phyloP scores from a whole-genome alignment of 139 green algal species.

The Chlamydomonas urium region DNA sequence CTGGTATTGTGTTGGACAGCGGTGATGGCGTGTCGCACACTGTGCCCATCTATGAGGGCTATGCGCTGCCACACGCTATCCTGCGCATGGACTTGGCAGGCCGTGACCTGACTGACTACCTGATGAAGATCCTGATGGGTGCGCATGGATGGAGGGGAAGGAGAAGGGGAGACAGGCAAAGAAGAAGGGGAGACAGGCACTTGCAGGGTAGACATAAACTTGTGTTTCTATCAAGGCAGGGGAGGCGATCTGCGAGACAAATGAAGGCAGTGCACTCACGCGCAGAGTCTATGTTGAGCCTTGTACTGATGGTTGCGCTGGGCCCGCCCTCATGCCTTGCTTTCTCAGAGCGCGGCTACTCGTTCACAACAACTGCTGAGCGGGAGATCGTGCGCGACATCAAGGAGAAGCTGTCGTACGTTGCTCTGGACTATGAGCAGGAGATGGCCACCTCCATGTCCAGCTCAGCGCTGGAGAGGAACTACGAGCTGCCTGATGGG shows the following conservation, averaged over 20 bases:
- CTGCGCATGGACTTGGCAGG: constrained; percentile 87
- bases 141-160: too few relatives aligned
- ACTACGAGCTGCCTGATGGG: constrained; percentile 73
- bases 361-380: constrained; percentile 96
- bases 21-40: constrained; percentile 97
- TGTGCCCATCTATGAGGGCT: constrained; percentile 95
- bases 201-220: neutral
- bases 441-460: constrained; percentile 78
- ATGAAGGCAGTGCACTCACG: too few relatives aligned
- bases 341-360: constrained; percentile 95
- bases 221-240: too few relatives aligned
- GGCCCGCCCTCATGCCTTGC: too few relatives aligned
- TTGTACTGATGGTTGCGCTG: too few relatives aligned
- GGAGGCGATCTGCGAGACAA: too few relatives aligned
- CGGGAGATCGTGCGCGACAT: constrained; percentile 98
- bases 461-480: constrained; percentile 90
- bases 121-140: constrained; percentile 91
- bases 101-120: constrained; percentile 94
- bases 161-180: too few relatives aligned
- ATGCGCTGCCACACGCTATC: constrained; percentile 82
- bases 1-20: constrained; percentile 96
- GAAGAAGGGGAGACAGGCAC: neutral
- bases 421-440: constrained; percentile 96
- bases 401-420: constrained; percentile 99
- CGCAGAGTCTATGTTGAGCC: too few relatives aligned